Percentiles rank a stretch among this genome's conserved stretches.
phyloP scores from a whole-genome alignment of 129 eudicot genomes.

The Silybum marianum region DNA sequence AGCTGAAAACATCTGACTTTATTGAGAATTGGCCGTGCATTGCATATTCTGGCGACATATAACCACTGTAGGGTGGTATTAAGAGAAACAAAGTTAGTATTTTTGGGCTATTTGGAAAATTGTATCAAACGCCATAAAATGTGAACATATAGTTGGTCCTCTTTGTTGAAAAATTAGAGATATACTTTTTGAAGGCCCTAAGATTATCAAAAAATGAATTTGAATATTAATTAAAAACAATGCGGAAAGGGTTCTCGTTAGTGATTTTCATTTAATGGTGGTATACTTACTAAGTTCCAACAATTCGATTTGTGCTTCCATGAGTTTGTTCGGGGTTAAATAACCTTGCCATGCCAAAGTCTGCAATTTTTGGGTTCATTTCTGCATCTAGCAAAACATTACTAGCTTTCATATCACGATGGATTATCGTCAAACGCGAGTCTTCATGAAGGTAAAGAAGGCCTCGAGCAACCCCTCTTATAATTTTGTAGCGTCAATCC shows the following conservation, averaged over 20 bases:
- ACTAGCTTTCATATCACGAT: conserved; percentile 16
- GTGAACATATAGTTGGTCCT: neutral
- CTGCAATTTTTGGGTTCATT: conserved; percentile 26
- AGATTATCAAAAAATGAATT: no score
- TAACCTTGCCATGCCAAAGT: conserved; percentile 5
- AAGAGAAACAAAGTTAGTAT: neutral
- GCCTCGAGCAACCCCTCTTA: conserved; percentile 32
- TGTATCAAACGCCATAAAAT: neutral
- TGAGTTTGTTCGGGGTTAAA: neutral
- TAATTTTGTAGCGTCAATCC: conserved; percentile 21
- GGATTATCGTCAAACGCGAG: conserved; percentile 32
- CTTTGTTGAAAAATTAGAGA: no score
- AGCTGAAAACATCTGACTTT: conserved; percentile 36
- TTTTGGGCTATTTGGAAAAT: neutral
- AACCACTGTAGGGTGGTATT: conserved; percentile 24
- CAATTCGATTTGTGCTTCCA: conserved; percentile 7
- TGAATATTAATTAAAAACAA: no score
- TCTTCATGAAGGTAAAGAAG: conserved; percentile 40
- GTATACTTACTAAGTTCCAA: conserved; percentile 21
- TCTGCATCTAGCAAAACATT: conserved; percentile 24
- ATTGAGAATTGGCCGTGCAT: conserved; percentile 25
- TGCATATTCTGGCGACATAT: conserved; percentile 43
- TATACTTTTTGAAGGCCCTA: no score
- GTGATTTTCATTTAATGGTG: neutral
- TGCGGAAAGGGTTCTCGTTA: neutral